Percentiles rank a stretch among this genome's conserved stretches.
Conservation (phyloP, 129 eudicot species). For the Mikania micrantha region DNA sequence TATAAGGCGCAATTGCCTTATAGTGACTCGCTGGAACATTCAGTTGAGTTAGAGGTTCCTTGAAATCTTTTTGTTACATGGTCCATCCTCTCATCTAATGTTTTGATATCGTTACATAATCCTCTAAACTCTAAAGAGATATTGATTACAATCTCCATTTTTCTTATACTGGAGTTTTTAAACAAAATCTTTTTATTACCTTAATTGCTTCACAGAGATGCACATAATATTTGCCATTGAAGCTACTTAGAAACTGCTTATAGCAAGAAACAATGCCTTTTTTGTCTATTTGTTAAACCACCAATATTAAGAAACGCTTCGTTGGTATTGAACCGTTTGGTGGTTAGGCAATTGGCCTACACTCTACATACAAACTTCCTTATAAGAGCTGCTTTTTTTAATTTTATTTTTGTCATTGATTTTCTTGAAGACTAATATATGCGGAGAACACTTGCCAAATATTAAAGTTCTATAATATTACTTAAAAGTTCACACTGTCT, state of each 20-base stretch:
- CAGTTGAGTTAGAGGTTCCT: not conserved
- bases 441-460: not conserved
- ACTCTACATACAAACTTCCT: not conserved
- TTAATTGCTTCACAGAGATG: not conserved
- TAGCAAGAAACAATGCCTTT: not conserved
- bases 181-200: not conserved
- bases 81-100: not conserved
- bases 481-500: not conserved
- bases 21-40: not conserved
- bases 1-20: not conserved
- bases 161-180: not conserved
- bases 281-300: conserved; percentile 4
- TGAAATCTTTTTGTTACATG: not conserved
- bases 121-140: not conserved
- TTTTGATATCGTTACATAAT: not conserved
- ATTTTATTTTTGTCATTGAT: not conserved
- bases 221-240: not conserved
- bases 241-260: conserved; percentile 4
- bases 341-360: not conserved
- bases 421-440: not conserved
- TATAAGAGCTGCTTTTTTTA: not conserved
- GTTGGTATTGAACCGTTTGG: not conserved
- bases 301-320: not conserved
- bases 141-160: not conserved
- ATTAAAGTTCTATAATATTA: not conserved